These are phyloP conservation scores for Coccomyxa subellipsoidea DNA, from an alignment of 163 green algal species.

Conservation along the genomic window DNA sequence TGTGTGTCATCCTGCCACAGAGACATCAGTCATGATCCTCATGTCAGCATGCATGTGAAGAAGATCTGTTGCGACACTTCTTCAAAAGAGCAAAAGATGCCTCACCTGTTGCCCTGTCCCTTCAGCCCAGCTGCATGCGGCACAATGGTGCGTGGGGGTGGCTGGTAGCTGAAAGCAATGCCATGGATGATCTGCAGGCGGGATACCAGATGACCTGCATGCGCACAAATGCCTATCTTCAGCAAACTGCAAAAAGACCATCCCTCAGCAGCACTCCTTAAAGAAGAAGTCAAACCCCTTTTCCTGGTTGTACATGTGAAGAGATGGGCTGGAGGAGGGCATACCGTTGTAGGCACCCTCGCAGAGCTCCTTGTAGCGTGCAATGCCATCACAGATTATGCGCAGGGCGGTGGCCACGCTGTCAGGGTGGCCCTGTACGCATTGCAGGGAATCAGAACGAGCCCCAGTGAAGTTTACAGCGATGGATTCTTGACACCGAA, in stretches of 20 bases:
- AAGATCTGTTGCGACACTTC: not conserved
- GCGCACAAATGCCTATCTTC: not conserved
- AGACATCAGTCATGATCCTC: too few relatives aligned
- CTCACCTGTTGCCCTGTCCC: slow-evolving; percentile 27
- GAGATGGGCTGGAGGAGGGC: not conserved
- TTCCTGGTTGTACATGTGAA: too few relatives aligned
- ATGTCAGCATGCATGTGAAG: too few relatives aligned
- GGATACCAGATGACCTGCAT: slow-evolving; percentile 63
- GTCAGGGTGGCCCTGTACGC: slow-evolving; percentile 53
- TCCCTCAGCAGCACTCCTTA: too few relatives aligned
- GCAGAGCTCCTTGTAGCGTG: slow-evolving; percentile 92
- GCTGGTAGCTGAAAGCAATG: slow-evolving; percentile 84
- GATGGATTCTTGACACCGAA: too few relatives aligned
- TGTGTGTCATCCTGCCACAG: too few relatives aligned
- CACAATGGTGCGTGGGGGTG: slow-evolving; percentile 71
- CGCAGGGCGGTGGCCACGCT: slow-evolving; percentile 57
- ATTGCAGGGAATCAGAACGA: not conserved
- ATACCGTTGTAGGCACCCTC: slow-evolving; percentile 68
- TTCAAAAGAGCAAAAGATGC: not conserved
- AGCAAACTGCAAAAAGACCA: too few relatives aligned
- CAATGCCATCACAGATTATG: slow-evolving; percentile 74
- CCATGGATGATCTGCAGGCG: slow-evolving; percentile 67
- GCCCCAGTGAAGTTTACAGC: too few relatives aligned
- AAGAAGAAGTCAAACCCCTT: too few relatives aligned
- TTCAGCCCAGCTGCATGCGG: slow-evolving; percentile 78